Conservation (phyloP, 169 alveolate genomes). For the Plasmodium gonderi region DNA sequence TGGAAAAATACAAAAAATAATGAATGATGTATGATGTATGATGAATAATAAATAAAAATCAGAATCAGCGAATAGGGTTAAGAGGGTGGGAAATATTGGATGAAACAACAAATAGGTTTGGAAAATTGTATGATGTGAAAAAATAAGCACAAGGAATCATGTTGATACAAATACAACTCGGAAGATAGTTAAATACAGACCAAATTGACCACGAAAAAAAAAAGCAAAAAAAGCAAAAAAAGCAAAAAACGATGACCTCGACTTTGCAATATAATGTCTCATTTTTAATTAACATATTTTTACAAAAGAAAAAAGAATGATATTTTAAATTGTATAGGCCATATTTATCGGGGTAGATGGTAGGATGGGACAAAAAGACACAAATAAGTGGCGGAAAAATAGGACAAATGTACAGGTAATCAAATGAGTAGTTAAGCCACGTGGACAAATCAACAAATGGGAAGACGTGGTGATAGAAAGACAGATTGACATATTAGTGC, state of each 20-base stretch:
- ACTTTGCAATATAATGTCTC: slow-evolving; percentile 1
- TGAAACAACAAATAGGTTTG: background rate
- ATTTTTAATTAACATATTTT: slow-evolving; percentile 20
- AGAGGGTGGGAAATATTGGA: background rate
- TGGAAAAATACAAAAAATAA: background rate
- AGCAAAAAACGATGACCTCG: background rate
- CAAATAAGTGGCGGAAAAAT: background rate
- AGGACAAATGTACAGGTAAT: background rate
- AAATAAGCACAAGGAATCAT: background rate
- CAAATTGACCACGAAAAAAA: background rate
- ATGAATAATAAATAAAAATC: background rate
- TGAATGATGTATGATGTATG: background rate
- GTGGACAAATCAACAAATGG: too few relatives aligned
- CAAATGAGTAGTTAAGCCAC: too few relatives aligned
- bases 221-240: background rate
- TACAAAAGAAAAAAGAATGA: background rate
- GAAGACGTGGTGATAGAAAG: too few relatives aligned
- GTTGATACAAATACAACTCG: background rate
- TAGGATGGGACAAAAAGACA: background rate
- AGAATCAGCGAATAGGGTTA: background rate
- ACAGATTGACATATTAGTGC: background rate
- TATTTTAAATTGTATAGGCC: background rate
- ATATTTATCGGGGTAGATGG: background rate
- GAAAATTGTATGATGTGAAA: background rate
- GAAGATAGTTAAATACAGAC: background rate